phyloP scores from a whole-genome alignment of 257 asterid species.

The Primulina huaijiensis region DNA sequence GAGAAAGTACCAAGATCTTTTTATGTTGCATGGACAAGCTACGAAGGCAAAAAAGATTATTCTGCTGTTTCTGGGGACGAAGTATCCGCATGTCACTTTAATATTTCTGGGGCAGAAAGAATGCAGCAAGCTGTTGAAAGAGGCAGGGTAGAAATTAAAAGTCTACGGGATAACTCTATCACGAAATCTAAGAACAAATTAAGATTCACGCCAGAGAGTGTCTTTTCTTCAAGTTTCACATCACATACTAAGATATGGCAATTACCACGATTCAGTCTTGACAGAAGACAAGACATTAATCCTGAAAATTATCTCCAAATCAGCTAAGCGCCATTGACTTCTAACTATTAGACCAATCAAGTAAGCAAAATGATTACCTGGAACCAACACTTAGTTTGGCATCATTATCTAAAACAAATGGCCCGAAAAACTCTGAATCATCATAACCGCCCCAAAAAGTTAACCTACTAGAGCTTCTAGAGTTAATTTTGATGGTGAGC shows the following conservation, averaged over 20 bases:
- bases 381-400: conserved; percentile 49
- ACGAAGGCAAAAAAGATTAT: too few species aligned
- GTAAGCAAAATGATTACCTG: conserved; percentile 50
- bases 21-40: too few species aligned
- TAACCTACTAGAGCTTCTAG: conserved; percentile 64
- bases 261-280: neutral
- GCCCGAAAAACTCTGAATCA: conserved; percentile 69
- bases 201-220: neutral
- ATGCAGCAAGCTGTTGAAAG: neutral
- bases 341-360: conserved; percentile 20
- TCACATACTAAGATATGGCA: neutral
- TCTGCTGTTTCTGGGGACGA: too few species aligned
- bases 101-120: neutral
- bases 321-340: conserved; percentile 13
- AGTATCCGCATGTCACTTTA: too few species aligned
- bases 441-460: conserved; percentile 66
- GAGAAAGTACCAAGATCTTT: too few species aligned
- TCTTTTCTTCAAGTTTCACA: neutral
- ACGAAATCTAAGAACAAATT: neutral
- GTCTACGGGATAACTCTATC: neutral
- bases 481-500: conserved; percentile 45
- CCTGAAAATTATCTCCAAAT: conserved; percentile 7
- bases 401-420: conserved; percentile 69
- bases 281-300: neutral
- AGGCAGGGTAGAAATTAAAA: too few species aligned